Percentiles rank a stretch among this genome's conserved stretches.
phyloP scores from a whole-genome alignment of 2,329 filamentous ascomycete species.

The Aspergillus brunneoviolaceus region DNA sequence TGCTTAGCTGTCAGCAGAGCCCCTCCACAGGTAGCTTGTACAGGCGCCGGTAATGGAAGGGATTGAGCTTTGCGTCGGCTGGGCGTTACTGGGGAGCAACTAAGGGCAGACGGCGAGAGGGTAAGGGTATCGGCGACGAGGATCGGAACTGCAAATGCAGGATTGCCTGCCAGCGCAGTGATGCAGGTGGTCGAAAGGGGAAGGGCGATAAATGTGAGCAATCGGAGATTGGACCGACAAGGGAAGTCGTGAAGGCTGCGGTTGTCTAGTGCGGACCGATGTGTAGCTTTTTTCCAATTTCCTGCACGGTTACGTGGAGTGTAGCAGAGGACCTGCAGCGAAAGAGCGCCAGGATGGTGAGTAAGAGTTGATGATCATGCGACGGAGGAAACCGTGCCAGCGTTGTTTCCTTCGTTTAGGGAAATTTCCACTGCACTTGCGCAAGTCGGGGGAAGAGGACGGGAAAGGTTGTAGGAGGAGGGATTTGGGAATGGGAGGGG shows the following conservation, averaged over 20 bases:
- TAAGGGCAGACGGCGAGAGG: slow-evolving; percentile 8
- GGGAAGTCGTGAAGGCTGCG: slow-evolving; percentile 26
- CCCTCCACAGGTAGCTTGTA: slow-evolving; percentile 18
- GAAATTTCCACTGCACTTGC: slow-evolving; percentile 11
- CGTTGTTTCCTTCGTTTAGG: slow-evolving; percentile 17
- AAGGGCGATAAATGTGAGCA: slow-evolving; percentile 26
- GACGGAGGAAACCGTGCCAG: slow-evolving; percentile 18
- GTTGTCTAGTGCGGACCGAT: slow-evolving; percentile 27
- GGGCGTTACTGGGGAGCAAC: slow-evolving; percentile 12
- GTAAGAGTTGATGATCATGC: slow-evolving; percentile 30
- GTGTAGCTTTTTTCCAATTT: slow-evolving; percentile 28
- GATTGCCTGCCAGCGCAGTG: slow-evolving; percentile 36
- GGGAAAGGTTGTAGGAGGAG: slow-evolving; percentile 6
- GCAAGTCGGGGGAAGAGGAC: slow-evolving; percentile 10
- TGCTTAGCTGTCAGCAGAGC: slow-evolving; percentile 28
- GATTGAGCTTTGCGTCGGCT: slow-evolving; percentile 15
- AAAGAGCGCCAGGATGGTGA: slow-evolving; percentile 25
- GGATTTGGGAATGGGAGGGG: background rate
- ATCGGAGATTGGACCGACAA: slow-evolving; percentile 32
- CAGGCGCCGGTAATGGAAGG: slow-evolving; percentile 9
- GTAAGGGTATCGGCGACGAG: slow-evolving; percentile 25
- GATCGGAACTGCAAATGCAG: slow-evolving; percentile 32
- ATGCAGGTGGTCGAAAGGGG: slow-evolving; percentile 39
- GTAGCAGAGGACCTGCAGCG: slow-evolving; percentile 29
- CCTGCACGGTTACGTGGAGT: slow-evolving; percentile 39